A percentile compares a stretch with the other conserved stretches of the same genome.
phyloP scores from a whole-genome alignment of 257 asterid genomes.

The Jacaranda copaia region DNA sequence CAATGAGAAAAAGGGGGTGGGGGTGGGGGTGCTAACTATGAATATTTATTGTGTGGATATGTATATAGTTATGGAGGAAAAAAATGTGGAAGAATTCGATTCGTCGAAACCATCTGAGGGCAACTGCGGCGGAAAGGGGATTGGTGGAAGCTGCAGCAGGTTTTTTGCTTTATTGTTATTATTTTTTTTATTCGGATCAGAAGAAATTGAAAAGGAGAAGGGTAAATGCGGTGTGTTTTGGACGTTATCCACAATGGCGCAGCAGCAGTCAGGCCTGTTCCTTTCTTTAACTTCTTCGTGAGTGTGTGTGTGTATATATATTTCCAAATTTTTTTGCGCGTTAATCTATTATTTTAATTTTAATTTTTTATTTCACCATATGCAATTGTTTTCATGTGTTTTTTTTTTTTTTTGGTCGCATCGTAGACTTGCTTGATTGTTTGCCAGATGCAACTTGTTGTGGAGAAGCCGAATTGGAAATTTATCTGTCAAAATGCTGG shows the following conservation, averaged over 20 bases:
- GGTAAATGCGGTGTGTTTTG: constrained; percentile 51
- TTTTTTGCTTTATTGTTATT: not conserved
- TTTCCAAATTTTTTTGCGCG: not conserved
- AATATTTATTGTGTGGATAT: constrained; percentile 43
- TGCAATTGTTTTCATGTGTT: not conserved
- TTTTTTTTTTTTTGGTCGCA: not conserved
- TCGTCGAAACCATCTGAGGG: constrained; percentile 48
- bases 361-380: constrained; percentile 10
- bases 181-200: not conserved
- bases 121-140: constrained; percentile 49
- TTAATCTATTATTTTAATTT: constrained; percentile 15
- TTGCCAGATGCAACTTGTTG: constrained; percentile 5
- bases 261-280: constrained; percentile 45
- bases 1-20: constrained; percentile 38
- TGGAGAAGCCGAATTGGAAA: not conserved
- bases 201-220: constrained; percentile 20
- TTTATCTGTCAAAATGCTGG: not conserved
- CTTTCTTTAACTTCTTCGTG: constrained; percentile 33
- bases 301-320: not conserved
- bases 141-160: constrained; percentile 60
- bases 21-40: constrained; percentile 33
- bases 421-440: not conserved
- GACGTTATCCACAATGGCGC: constrained; percentile 52
- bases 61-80: constrained; percentile 37
- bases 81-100: constrained; percentile 41